Base-by-base conservation (phyloP, 2,329 filamentous ascomycete genomes). In the Venturia pyrina region DNA sequence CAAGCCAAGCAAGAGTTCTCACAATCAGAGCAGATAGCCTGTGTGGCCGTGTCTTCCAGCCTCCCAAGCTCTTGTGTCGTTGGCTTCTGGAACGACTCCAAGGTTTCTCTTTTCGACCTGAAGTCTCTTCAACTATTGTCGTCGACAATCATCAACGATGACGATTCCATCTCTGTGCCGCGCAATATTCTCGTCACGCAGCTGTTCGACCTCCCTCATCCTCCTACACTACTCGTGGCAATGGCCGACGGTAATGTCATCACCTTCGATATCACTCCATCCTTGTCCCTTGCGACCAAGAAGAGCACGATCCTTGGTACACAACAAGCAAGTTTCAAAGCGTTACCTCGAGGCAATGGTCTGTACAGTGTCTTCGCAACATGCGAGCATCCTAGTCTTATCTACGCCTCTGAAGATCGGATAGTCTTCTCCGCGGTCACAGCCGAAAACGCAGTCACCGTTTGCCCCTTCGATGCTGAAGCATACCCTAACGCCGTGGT, bases 381-480 rank as follows among this genome's bases (percentile, higher is more conserved):
- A 0, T 96, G 92, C 66, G 95, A 99, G 72, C 91, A 97, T 73
- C 90, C 95, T 0, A 97, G 91, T 69, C 78, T 99, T 65, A 96
- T 99, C 62, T 97, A 99, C 73, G 90, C 89, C 10, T 87, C 88
- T 0, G 92, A 97, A 73, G 91, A 90, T 0, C 85, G 93, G 28
- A 89, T 97, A 50, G 87, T 96, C 0, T 99, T 96, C 77, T 96
- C 93, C 5, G 93, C 95, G 1, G 91, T 97, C 1, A 96, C 93
- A 15, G 91, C 93, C 2, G 90, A 96, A 68, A 88, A 92, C 68
- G 90, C 91, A 0, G 88, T 87, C 0, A 88, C 86, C 61, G 87
- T 98, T 6, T 95, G 90, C 68, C 84, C 89, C 0, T 96, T 99
- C 72, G 85, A 97, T 74, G 83, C 89, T 0, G 86, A 88, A 70